A percentile compares a stretch with the other conserved stretches of the same genome.
Evolutionary conservation across 345 rosid species (phyloP).

Genomic region (Eucalyptus tenuipes): DNA sequence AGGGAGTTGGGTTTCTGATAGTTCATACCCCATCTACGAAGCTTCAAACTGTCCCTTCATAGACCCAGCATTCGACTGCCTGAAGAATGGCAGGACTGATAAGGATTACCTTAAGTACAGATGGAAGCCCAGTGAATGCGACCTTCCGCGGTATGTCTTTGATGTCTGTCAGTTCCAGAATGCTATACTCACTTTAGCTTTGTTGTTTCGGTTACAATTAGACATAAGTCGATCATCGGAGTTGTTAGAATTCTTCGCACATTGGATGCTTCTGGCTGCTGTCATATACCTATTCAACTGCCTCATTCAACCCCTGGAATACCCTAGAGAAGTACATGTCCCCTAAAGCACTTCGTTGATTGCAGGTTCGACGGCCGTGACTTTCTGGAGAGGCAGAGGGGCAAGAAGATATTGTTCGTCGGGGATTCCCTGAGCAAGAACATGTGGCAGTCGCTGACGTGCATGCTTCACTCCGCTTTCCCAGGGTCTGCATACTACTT

Average conservation of each 20-base stretch:
- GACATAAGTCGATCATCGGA: background rate
- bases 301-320: background rate
- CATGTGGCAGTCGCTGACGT: constrained; percentile 22
- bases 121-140: constrained; percentile 61
- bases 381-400: constrained; percentile 16
- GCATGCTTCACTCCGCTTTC: constrained; percentile 15
- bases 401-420: constrained; percentile 29
- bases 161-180: background rate
- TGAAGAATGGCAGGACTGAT: constrained; percentile 63
- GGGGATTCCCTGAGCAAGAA: constrained; percentile 36
- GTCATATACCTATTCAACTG: background rate
- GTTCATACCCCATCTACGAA: constrained; percentile 52
- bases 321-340: background rate
- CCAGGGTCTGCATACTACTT: constrained; percentile 3
- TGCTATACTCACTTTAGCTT: too few species aligned
- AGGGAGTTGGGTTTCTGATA: constrained; percentile 63
- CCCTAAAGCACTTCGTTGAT: background rate
- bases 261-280: background rate
- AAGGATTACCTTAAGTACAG: constrained; percentile 43
- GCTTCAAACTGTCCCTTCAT: constrained; percentile 53
- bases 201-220: background rate
- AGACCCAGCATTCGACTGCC: constrained; percentile 58
- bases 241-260: background rate
- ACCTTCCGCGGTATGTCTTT: constrained; percentile 39
- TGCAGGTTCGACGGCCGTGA: constrained; percentile 14